Base-by-base conservation (phyloP, 2,329 filamentous ascomycete genomes). In the Fusarium decemcellulare region DNA sequence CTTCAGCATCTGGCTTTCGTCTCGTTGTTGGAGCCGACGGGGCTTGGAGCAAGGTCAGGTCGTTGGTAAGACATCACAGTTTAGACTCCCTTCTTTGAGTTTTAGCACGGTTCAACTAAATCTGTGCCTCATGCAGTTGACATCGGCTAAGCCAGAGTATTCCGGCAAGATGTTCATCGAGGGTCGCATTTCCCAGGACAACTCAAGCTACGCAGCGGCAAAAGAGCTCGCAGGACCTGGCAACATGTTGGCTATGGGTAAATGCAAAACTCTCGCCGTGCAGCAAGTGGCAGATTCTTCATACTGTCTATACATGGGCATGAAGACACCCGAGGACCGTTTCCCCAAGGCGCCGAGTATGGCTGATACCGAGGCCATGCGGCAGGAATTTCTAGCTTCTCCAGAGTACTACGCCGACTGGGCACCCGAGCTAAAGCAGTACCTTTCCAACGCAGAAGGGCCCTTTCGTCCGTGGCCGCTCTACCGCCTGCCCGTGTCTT, bases 401-500 rank as follows among this genome's bases (percentile, higher is more conserved):
- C 42, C 65, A 1, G 53, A 40, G 0, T 52, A 75, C 9, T 76
- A 78, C 40, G 62, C 59, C 7, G 61, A 62, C 2, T 83, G 77
- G 76, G 71, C 65, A 2, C 16, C 70, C 0, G 23, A 61, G 3
- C 29, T 80, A 6, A 73, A 73, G 42, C 70, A 78, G 2, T 72
- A 81, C 2, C 60, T 81, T 2, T 37, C 61, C 8, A 68, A 70
- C 6, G 46, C 65, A 2, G 67, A 63, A 10, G 62, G 61, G 1
- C 51, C 55, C 2, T 52, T 77, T 3, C 68, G 73, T 10, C 50
- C 47, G 4, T 56, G 71, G 47, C 70, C 76, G 0, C 59, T 81
- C 1, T 76, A 78, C 68, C 80, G 80, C 61, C 77, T 89, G 1
- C 85, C 86, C 0, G 63, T 83, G 2, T 81, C 81, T 1, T 63